These are phyloP conservation scores for Trichothecium sympodiale DNA, from an alignment of 2,329 filamentous ascomycete species.

Conservation along the genomic window DNA sequence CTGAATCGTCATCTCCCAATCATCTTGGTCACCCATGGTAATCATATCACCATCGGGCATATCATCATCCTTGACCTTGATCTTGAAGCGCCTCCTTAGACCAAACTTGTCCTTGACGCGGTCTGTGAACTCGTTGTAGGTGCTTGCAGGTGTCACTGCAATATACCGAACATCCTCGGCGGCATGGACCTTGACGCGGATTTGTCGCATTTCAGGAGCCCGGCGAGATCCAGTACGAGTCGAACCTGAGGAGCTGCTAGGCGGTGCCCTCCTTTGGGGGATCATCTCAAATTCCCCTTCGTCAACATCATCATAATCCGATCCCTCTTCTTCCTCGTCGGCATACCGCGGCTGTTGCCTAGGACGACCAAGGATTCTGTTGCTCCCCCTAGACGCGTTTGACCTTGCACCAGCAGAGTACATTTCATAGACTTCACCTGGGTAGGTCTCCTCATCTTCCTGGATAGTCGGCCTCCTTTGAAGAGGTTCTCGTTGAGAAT, in stretches of 20 bases:
- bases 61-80: slow-evolving; percentile 80
- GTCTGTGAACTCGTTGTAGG: slow-evolving; percentile 67
- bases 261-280: slow-evolving; percentile 34
- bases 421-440: slow-evolving; percentile 60
- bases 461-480: slow-evolving; percentile 19
- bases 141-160: slow-evolving; percentile 63
- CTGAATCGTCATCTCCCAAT: slow-evolving; percentile 78
- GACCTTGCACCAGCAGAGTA: slow-evolving; percentile 28
- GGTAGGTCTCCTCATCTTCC: slow-evolving; percentile 52
- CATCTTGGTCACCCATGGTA: slow-evolving; percentile 92
- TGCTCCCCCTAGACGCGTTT: slow-evolving; percentile 21
- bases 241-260: slow-evolving; percentile 33
- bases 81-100: slow-evolving; percentile 67
- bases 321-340: slow-evolving; percentile 73
- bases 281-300: slow-evolving; percentile 76
- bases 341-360: slow-evolving; percentile 49
- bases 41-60: slow-evolving; percentile 76
- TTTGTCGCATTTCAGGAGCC: slow-evolving; percentile 60
- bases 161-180: slow-evolving; percentile 87
- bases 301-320: slow-evolving; percentile 62
- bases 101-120: slow-evolving; percentile 81
- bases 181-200: slow-evolving; percentile 85
- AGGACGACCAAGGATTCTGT: background rate
- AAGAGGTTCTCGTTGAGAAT: slow-evolving; percentile 27
- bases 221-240: slow-evolving; percentile 44